Conservation (phyloP, 1,139 yeast species). For the Geotrichum klebahnii region DNA sequence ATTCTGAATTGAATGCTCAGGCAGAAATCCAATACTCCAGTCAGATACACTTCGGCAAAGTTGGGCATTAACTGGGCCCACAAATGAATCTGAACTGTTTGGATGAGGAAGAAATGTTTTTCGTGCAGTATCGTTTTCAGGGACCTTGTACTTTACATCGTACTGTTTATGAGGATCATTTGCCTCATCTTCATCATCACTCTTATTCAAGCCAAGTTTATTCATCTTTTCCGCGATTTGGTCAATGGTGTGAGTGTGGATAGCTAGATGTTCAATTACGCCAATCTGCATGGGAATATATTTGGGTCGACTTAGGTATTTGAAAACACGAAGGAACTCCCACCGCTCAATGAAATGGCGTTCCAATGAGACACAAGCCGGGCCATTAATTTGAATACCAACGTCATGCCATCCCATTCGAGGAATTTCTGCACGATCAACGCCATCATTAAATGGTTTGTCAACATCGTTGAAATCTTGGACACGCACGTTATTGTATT, state of each 20-base stretch:
- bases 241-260: constrained; percentile 5
- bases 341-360: constrained; percentile 26
- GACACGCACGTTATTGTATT: constrained; percentile 25
- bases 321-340: constrained; percentile 25
- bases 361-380: constrained; percentile 24
- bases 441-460: constrained; percentile 22
- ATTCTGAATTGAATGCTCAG: constrained; percentile 24
- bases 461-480: constrained; percentile 23
- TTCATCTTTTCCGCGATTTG: constrained; percentile 6
- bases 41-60: constrained; percentile 24
- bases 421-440: constrained; percentile 22
- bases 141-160: constrained; percentile 16
- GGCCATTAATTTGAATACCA: constrained; percentile 24
- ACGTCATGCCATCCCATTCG: constrained; percentile 28
- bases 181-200: constrained; percentile 12
- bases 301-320: constrained; percentile 24
- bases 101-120: constrained; percentile 19
- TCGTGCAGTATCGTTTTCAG: constrained; percentile 16
- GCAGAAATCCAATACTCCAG: constrained; percentile 26
- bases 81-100: constrained; percentile 16
- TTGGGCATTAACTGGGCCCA: constrained; percentile 23
- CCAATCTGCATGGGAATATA: constrained; percentile 23
- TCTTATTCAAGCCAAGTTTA: constrained; percentile 4
- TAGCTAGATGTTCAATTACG: constrained; percentile 18
- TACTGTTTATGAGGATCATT: constrained; percentile 19